Base-by-base conservation (phyloP, 2,329 filamentous ascomycete genomes). In the Botryotinia calthae region DNA sequence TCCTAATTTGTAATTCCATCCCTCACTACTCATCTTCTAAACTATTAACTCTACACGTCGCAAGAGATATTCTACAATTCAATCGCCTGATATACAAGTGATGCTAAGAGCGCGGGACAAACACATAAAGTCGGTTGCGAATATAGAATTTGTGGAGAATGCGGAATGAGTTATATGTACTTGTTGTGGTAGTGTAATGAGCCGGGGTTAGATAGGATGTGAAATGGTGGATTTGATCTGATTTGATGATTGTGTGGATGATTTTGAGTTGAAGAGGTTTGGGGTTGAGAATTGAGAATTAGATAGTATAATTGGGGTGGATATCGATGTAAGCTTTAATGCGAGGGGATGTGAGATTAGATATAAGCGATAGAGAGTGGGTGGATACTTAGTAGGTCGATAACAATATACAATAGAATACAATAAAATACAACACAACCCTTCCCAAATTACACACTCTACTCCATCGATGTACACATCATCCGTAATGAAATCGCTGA, bases 281-380 rank as follows among this genome's bases (percentile, higher is more conserved):
- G 14, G 12, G 2, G 28, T 20, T 18, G 14, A 6, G 14, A n/a
- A 54, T 18, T 56, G 51, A 56, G 51, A 18, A 56, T n/a, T 51
- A 5, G 3, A 14, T 7, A 2, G 14, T 28, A 8, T 7, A 18
- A 9, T 28, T 6, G n/a, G 51, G 3, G n/a, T 18, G 1, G 2
- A 28, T 28, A 34, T n/a, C n/a, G n/a, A n/a, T n/a, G 6, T 54
- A 28, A 2, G 14, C 0, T 18, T 54, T 54, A 54, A 6, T 7
- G 6, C 4, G 51, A n/a, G 20, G 12, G 2, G 2, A 8, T 54
- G 14, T 28, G 3, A 56, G 1, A 28, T 56, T 18, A 28, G n/a
- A 56, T 56, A 56, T 2, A 28, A 12, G 12, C 9, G 28, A 56
- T 0, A 56, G 7, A 28, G 51, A 56, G n/a, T 28, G 0, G 14